Evolutionary conservation across 1,139 yeast species (phyloP).

Genomic region (Blastobotrys capitulatus): DNA sequence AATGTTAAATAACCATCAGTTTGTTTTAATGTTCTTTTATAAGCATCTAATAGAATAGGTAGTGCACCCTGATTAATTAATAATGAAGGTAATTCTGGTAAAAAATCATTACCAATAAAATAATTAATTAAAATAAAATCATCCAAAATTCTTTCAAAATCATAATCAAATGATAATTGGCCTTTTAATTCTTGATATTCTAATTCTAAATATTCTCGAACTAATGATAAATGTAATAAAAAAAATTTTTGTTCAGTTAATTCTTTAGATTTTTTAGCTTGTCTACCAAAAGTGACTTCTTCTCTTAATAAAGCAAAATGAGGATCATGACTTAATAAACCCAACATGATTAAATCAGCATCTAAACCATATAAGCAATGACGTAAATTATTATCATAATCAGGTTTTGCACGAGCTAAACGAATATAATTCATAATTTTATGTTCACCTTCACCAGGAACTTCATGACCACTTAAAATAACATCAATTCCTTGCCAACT

Average conservation of each 20-base stretch:
- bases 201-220: slow-evolving; percentile 83
- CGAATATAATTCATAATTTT: slow-evolving; percentile 93
- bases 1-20: slow-evolving; percentile 84
- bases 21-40: slow-evolving; percentile 69
- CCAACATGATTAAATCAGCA: slow-evolving; percentile 95
- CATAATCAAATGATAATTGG: slow-evolving; percentile 57
- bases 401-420: slow-evolving; percentile 76
- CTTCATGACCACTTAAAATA: slow-evolving; percentile 90
- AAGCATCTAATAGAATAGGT: slow-evolving; percentile 80
- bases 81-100: slow-evolving; percentile 94
- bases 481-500: slow-evolving; percentile 86
- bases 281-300: slow-evolving; percentile 82
- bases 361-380: slow-evolving; percentile 97
- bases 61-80: slow-evolving; percentile 94
- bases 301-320: slow-evolving; percentile 93
- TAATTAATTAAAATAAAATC: slow-evolving; percentile 90
- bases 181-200: slow-evolving; percentile 74
- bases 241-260: slow-evolving; percentile 77
- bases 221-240: slow-evolving; percentile 75
- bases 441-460: slow-evolving; percentile 99
- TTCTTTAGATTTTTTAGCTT: slow-evolving; percentile 43
- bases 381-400: slow-evolving; percentile 79
- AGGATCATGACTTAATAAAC: slow-evolving; percentile 93
- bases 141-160: slow-evolving; percentile 85
- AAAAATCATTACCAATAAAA: slow-evolving; percentile 96